A percentile compares a stretch with the other conserved stretches of the same genome.
phyloP scores from a whole-genome alignment of 177 flowering plant species.

The Vitis hybrid region DNA sequence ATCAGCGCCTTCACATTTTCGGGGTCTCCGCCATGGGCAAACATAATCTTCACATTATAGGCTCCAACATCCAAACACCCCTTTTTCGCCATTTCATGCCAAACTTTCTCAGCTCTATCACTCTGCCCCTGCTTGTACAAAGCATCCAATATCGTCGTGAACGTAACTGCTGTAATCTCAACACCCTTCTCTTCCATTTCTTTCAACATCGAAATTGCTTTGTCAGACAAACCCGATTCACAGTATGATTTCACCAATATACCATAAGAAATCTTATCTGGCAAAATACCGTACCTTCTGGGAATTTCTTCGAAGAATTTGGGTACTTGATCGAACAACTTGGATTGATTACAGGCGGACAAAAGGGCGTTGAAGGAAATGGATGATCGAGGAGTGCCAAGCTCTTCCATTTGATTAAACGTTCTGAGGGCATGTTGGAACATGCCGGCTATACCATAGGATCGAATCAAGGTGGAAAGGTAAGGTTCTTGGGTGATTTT shows the following conservation, averaged over 20 bases:
- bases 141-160: slow-evolving; percentile 54
- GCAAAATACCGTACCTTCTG: slow-evolving; percentile 37
- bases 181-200: slow-evolving; percentile 64
- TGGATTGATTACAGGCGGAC: slow-evolving; percentile 48
- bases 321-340: slow-evolving; percentile 48
- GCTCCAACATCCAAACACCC: slow-evolving; percentile 68
- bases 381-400: slow-evolving; percentile 60
- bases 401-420: slow-evolving; percentile 62
- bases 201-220: slow-evolving; percentile 39
- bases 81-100: slow-evolving; percentile 63
- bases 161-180: slow-evolving; percentile 49
- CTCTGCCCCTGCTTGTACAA: slow-evolving; percentile 55
- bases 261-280: slow-evolving; percentile 67
- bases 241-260: slow-evolving; percentile 66
- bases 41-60: slow-evolving; percentile 65
- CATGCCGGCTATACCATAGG: slow-evolving; percentile 84
- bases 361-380: slow-evolving; percentile 74
- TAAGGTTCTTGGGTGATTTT: slow-evolving; percentile 59
- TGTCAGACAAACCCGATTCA: slow-evolving; percentile 44
- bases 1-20: slow-evolving; percentile 50
- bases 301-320: slow-evolving; percentile 58
- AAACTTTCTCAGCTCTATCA: slow-evolving; percentile 58
- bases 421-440: slow-evolving; percentile 64
- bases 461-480: slow-evolving; percentile 56
- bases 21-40: slow-evolving; percentile 33